Evolutionary conservation across 257 asterid species (phyloP), one percentile per base, ranked within the genome.

Genomic region (Solanum gracilifrons): DNA sequence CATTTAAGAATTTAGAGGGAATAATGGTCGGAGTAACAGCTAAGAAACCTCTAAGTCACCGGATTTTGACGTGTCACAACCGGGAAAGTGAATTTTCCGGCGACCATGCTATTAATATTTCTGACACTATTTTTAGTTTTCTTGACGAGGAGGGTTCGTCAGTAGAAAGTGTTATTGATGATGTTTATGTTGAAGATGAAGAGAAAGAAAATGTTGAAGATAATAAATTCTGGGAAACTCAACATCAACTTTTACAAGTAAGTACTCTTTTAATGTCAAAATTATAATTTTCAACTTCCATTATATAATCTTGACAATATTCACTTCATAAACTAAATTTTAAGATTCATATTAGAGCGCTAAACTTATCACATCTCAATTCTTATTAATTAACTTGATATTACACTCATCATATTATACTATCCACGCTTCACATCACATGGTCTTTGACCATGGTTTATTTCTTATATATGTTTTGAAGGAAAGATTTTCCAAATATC

Each of bases 121-220:
- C 97, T 39, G 98, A 94, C 64, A 94, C 98, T 8, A 92, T 95
- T 9, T 94, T 96, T 62, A 95, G 95, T 83, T 96, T 96, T 86
- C 91, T 96, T 10, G 92, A 94, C 46, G 97, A 94, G 5, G 97
- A 93, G 37, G 36, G 64, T n/a, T 39, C 84, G 1, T 92, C 95
- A 6, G 74, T 90, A 88, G 92, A 87, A 88, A 93, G 94, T 79
- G 69, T 86, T 87, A 13, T 11, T 39, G 33, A 88, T 25, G 90
- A 74, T 13, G 23, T 68, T 12, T 66, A 68, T n/a, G 89, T 84
- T 10, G 89, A 88, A 36, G 86, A 68, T 0, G 90, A 90, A 4
- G 95, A 92, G 75, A 89, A 89, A 21, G 94, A 93, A 32, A 91
- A 82, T 31, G 88, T 83, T 6, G 90, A 41, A 66, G 90, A 90